Evolutionary conservation across 192 early-diverging fungal genomes (phyloP).

Genomic region (Irineochytrium annulatum): DNA sequence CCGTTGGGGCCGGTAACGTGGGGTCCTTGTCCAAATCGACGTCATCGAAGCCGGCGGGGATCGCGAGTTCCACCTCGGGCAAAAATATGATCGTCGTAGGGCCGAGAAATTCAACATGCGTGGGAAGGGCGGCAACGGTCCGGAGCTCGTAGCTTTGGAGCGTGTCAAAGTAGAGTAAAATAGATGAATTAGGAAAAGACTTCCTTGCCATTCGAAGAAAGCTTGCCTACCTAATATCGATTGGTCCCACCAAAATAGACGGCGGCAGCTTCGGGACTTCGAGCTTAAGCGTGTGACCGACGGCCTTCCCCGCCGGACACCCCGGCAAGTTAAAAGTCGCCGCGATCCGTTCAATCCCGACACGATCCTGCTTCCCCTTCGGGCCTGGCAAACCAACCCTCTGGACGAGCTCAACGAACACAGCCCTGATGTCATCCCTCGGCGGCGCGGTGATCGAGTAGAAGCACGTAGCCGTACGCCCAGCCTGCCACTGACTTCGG

Average conservation of each 20-base stretch:
- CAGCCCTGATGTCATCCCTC: neutral
- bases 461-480: neutral
- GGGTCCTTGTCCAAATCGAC: neutral
- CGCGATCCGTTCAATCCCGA: neutral
- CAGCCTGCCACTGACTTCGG: neutral
- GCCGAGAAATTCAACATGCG: neutral
- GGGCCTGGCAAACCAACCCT: neutral
- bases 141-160: too few relatives aligned
- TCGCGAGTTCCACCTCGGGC: neutral
- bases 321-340: neutral
- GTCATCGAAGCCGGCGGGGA: neutral
- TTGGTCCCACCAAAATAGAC: neutral
- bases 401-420: constrained; percentile 1
- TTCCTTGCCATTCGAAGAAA: too few relatives aligned
- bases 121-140: neutral
- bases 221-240: neutral
- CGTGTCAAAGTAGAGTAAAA: too few relatives aligned
- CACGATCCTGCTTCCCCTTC: neutral
- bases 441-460: neutral
- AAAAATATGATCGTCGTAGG: neutral
- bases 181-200: too few relatives aligned
- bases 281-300: neutral
- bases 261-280: neutral
- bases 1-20: too few relatives aligned
- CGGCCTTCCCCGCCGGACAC: neutral